Conservation (phyloP, 2,329 filamentous ascomycete genomes). For the Sarocladium strictum region DNA sequence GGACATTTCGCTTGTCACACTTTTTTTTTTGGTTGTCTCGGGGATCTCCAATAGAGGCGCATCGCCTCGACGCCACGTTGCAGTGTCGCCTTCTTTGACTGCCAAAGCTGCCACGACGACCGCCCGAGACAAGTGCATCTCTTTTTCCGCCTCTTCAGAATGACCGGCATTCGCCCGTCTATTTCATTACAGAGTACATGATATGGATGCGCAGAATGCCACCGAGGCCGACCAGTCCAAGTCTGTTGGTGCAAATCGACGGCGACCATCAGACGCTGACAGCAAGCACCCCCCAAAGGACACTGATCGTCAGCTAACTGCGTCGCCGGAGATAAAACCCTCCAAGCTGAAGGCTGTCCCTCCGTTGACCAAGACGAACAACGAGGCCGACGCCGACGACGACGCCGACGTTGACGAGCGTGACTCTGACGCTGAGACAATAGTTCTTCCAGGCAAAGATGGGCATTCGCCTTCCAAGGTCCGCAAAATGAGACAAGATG, state of each 20-base stretch:
- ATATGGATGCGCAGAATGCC: constrained; percentile 65
- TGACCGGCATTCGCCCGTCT: constrained; percentile 48
- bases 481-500: constrained; percentile 60
- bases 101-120: neutral
- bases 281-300: neutral
- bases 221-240: constrained; percentile 56
- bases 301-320: neutral
- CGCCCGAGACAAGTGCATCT: neutral
- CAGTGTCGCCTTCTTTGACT: neutral
- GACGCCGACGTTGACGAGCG: constrained; percentile 43
- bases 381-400: neutral
- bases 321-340: constrained; percentile 16
- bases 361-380: constrained; percentile 11
- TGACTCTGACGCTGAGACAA: constrained; percentile 67
- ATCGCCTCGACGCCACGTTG: neutral
- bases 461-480: constrained; percentile 58
- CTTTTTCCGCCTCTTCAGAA: constrained; percentile 38
- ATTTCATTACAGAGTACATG: constrained; percentile 49
- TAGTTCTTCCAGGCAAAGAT: constrained; percentile 61
- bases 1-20: neutral
- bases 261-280: constrained; percentile 4
- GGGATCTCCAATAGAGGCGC: too few species aligned
- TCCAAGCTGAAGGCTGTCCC: constrained; percentile 8
- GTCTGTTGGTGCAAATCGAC: constrained; percentile 39
- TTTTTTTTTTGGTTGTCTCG: too few species aligned